Conservation (phyloP, 2,329 filamentous ascomycete species). For the Xylaria arbuscula region DNA sequence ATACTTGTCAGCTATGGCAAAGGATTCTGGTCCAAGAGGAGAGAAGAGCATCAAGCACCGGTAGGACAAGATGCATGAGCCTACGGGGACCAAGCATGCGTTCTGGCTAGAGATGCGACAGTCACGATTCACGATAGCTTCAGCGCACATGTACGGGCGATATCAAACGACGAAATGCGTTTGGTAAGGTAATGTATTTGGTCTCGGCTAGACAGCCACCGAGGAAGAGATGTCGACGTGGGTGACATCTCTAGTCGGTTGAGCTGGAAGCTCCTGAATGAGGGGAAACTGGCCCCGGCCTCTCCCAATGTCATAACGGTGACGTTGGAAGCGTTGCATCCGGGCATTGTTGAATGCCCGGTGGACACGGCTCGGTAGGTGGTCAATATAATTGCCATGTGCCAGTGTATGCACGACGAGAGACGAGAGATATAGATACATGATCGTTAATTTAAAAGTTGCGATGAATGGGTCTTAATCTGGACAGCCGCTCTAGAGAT, state of each 20-base stretch:
- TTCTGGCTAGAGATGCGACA: neutral
- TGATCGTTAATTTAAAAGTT: conserved; percentile 11
- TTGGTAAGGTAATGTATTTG: neutral
- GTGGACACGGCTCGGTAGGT: conserved; percentile 29
- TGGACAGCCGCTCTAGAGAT: conserved; percentile 27
- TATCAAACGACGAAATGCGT: conserved; percentile 4
- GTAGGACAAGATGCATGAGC: conserved; percentile 10
- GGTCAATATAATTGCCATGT: conserved; percentile 38
- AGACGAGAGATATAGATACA: neutral
- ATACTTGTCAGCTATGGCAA: conserved; percentile 75
- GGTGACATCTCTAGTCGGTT: conserved; percentile 3
- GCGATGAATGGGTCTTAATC: conserved; percentile 7
- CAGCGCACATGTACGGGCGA: neutral
- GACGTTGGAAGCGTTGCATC: conserved; percentile 27
- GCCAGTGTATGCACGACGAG: conserved; percentile 28
- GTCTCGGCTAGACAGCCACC: conserved; percentile 22
- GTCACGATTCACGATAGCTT: conserved; percentile 1
- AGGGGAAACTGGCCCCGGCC: conserved; percentile 19
- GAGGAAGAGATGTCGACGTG: conserved; percentile 6
- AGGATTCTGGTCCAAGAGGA: conserved; percentile 70
- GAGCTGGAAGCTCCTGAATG: conserved; percentile 2
- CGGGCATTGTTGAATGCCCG: conserved; percentile 38
- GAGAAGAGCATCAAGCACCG: conserved; percentile 47
- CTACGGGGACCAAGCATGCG: neutral
- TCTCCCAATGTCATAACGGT: conserved; percentile 20